Conservation (phyloP, 2,329 filamentous ascomycete genomes). For the Leptographium radiaticola region DNA sequence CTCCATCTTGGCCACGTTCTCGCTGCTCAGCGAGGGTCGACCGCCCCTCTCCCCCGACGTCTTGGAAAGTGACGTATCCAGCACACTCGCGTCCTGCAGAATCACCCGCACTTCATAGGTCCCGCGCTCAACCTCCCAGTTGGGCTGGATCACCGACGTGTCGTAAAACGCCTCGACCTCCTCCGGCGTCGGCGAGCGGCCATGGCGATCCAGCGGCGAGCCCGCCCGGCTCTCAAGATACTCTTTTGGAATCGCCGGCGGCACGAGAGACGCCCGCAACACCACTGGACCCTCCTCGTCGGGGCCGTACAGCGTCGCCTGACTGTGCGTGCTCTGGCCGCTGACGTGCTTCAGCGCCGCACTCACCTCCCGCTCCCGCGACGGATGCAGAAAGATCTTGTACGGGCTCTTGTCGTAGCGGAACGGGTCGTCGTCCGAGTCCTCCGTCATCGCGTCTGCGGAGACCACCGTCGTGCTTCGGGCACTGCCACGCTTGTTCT, state of each 20-base stretch:
- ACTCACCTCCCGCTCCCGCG: conserved; percentile 30
- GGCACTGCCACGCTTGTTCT: conserved; percentile 7
- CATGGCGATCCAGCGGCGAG: neutral
- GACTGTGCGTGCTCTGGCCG: conserved; percentile 13
- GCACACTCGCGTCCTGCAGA: conserved; percentile 2
- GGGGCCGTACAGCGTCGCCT: conserved; percentile 13
- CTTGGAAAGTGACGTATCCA: neutral
- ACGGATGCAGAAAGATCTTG: conserved; percentile 22
- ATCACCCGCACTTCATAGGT: conserved; percentile 14
- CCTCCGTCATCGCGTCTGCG: conserved; percentile 16
- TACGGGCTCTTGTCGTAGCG: conserved; percentile 29
- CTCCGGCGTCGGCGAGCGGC: conserved; percentile 4
- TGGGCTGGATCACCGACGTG: conserved; percentile 7
- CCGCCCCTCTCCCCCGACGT: neutral
- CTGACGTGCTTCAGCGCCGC: conserved; percentile 22
- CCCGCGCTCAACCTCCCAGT: conserved; percentile 4
- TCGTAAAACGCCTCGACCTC: conserved; percentile 8
- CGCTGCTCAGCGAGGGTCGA: neutral
- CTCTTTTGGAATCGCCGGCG: conserved; percentile 8
- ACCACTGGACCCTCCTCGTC: conserved; percentile 2
- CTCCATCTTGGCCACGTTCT: neutral
- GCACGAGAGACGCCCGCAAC: neutral
- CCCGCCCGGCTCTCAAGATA: neutral
- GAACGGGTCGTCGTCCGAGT: conserved; percentile 30
- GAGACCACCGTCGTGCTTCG: conserved; percentile 16